Percentiles rank a stretch among this genome's conserved stretches.
phyloP scores from a whole-genome alignment of 1,284 basidiomycete species.

The Trametes versicolor region DNA sequence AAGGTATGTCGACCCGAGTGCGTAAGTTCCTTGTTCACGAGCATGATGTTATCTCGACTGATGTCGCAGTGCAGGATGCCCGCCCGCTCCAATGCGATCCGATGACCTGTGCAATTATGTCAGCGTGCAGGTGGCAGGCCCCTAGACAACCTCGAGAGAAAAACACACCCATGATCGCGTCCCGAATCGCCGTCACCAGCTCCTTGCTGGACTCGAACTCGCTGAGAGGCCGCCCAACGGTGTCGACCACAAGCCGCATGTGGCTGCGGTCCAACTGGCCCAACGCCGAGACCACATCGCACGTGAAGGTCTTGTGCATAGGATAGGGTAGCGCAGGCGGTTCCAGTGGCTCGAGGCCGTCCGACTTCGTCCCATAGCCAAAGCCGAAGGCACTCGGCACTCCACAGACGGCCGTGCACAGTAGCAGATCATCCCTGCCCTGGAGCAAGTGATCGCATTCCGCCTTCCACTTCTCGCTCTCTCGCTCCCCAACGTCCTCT shows the following conservation, averaged over 20 bases:
- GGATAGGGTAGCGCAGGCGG: not conserved
- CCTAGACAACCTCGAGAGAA: not conserved
- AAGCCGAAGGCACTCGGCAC: not conserved
- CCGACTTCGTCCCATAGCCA: not conserved
- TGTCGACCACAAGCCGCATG: conserved; percentile 24
- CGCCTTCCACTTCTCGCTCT: not conserved
- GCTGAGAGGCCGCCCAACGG: conserved; percentile 23
- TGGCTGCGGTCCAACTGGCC: conserved; percentile 24
- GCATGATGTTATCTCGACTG: conserved; percentile 31
- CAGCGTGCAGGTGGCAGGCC: not conserved
- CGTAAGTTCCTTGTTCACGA: conserved; percentile 7
- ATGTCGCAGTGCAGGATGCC: conserved; percentile 30
- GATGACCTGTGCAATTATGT: conserved; percentile 8
- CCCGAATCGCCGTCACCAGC: conserved; percentile 24
- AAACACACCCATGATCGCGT: conserved; percentile 30
- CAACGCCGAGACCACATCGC: not conserved
- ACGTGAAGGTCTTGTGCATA: not conserved
- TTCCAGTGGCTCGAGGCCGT: not conserved
- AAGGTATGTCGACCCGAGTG: not conserved
- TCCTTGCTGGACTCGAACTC: conserved; percentile 22
- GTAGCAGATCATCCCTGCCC: not conserved
- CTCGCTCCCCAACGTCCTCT: conserved; percentile 17
- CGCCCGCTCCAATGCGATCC: conserved; percentile 6
- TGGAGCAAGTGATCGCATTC: too few species aligned
- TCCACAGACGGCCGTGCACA: not conserved